Percentiles rank a stretch among this genome's conserved stretches.
phyloP scores from a whole-genome alignment of 306 rosid species.

The Castanea sativa region DNA sequence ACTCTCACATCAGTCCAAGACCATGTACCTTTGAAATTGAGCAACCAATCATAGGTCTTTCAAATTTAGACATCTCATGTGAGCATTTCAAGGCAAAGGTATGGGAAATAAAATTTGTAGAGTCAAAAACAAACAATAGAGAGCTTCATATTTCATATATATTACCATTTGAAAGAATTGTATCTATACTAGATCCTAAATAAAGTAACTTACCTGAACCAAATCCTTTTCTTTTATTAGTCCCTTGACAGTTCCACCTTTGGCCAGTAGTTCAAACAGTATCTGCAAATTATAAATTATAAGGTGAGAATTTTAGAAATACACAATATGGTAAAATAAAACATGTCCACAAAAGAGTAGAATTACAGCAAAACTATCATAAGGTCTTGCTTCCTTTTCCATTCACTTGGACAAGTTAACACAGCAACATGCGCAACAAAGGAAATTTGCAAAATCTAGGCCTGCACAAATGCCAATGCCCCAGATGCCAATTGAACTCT shows the following conservation, averaged over 20 bases:
- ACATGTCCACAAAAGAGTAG: not conserved
- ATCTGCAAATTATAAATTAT: slow-evolving; percentile 51
- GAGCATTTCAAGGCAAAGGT: not conserved
- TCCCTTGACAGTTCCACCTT: slow-evolving; percentile 91
- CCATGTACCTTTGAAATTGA: not conserved
- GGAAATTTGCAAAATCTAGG: not conserved
- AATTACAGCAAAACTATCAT: not conserved
- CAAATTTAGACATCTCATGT: not conserved
- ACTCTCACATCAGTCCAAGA: not conserved
- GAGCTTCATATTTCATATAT: not conserved
- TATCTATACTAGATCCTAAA: not conserved
- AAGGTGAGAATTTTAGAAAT: slow-evolving; percentile 14
- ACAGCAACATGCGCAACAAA: not conserved
- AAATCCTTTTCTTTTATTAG: slow-evolving; percentile 75
- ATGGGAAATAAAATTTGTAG: slow-evolving; percentile 1
- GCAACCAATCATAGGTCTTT: not conserved
- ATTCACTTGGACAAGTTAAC: slow-evolving; percentile 5
- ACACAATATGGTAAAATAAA: slow-evolving; percentile 12
- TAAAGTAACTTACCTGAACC: slow-evolving; percentile 70
- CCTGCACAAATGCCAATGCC: not conserved
- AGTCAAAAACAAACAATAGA: not conserved
- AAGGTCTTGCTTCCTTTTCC: slow-evolving; percentile 16
- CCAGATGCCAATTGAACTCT: not conserved
- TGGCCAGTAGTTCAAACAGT: slow-evolving; percentile 80
- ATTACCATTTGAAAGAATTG: not conserved